Conservation (phyloP, 345 rosid species). For the Rubroshorea leprosula region DNA sequence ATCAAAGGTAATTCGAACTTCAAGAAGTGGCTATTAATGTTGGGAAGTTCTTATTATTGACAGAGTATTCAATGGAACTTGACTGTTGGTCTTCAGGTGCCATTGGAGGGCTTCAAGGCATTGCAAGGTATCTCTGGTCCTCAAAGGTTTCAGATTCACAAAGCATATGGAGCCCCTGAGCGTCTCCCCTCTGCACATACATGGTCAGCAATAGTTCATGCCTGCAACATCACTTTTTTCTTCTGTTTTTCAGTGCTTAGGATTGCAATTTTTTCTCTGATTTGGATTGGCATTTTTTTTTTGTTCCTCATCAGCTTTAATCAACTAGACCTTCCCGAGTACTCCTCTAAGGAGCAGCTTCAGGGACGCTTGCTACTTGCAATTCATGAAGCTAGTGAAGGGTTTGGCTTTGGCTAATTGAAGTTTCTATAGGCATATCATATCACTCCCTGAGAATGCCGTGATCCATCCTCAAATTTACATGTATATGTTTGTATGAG, state of each 20-base stretch:
- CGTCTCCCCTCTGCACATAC: slow-evolving; percentile 96
- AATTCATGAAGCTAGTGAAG: slow-evolving; percentile 93
- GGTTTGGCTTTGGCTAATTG: slow-evolving; percentile 82
- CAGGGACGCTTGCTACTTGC: slow-evolving; percentile 85
- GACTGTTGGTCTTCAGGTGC: slow-evolving; percentile 50
- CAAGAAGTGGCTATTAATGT: too few species aligned
- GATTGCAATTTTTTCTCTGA: too few species aligned
- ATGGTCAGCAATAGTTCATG: too few species aligned
- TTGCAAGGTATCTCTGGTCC: slow-evolving; percentile 97
- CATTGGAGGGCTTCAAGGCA: slow-evolving; percentile 87
- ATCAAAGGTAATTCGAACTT: slow-evolving; percentile 55
- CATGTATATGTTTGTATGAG: slow-evolving; percentile 34
- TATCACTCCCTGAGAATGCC: slow-evolving; percentile 2
- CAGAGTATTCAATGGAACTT: background rate
- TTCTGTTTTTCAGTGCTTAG: background rate
- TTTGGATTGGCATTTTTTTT: background rate
- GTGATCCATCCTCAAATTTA: slow-evolving; percentile 14
- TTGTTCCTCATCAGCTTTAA: slow-evolving; percentile 58
- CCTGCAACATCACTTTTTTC: background rate
- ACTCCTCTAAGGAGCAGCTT: slow-evolving; percentile 72
- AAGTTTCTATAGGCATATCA: background rate
- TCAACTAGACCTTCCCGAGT: slow-evolving; percentile 95
- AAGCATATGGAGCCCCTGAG: slow-evolving; percentile 91
- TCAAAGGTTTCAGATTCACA: slow-evolving; percentile 93
- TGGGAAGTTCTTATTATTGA: background rate